Conservation (phyloP, 2,329 filamentous ascomycete genomes). For the Venturia pyrina region DNA sequence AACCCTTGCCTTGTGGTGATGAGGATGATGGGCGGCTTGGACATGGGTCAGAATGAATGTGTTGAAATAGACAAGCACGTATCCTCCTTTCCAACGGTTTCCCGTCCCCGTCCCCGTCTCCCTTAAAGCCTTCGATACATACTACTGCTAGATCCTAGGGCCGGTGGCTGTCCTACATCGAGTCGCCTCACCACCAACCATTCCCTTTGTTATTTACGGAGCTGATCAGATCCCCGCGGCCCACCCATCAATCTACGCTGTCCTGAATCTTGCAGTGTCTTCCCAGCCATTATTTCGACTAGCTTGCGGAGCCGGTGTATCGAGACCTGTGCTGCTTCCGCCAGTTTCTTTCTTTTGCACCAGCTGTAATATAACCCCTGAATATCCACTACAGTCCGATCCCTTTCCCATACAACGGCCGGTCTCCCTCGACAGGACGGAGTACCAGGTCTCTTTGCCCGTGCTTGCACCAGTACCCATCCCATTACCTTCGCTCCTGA, state of each 20-base stretch:
- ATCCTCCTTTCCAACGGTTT: not conserved
- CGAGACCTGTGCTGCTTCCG: not conserved
- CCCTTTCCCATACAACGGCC: not conserved
- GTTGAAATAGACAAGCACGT: not conserved
- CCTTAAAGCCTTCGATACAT: not conserved
- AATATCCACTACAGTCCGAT: not conserved
- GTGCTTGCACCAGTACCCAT: not conserved
- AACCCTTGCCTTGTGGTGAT: conserved; percentile 1
- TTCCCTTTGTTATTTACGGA: not conserved
- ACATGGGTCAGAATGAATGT: not conserved
- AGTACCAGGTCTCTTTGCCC: not conserved
- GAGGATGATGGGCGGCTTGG: not conserved
- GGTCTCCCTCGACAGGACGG: not conserved
- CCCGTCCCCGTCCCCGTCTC: too few species aligned
- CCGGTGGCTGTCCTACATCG: not conserved
- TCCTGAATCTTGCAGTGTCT: not conserved
- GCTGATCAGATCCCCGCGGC: not conserved
- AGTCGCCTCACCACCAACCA: not conserved
- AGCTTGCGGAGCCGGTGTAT: not conserved
- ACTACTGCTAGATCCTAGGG: not conserved
- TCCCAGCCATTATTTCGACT: not conserved
- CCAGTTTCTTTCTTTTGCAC: not conserved
- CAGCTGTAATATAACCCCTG: not conserved
- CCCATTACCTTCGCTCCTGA: not conserved
- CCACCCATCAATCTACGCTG: conserved; percentile 1